phyloP scores from a whole-genome alignment of 2,329 filamentous ascomycete species.

The Sarocladiaceae sp. region DNA sequence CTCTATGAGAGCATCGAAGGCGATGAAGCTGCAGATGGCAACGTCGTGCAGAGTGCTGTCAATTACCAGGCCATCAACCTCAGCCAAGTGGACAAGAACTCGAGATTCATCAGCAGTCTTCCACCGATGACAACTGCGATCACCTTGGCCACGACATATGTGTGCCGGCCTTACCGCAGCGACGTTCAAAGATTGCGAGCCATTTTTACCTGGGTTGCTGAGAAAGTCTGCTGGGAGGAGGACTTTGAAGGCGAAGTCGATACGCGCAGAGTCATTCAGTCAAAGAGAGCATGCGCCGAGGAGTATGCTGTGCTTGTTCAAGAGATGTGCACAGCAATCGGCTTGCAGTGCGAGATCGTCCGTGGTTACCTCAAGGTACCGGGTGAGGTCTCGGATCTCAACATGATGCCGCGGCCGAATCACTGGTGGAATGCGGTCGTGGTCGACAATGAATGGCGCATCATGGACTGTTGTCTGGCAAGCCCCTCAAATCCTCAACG shows the following conservation, averaged over 20 bases:
- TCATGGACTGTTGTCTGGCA: constrained; percentile 91
- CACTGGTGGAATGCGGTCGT: constrained; percentile 98
- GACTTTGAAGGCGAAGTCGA: constrained; percentile 85
- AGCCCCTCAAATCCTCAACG: constrained; percentile 86
- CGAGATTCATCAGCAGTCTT: constrained; percentile 80
- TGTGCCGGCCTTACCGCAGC: constrained; percentile 90
- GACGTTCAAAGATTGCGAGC: constrained; percentile 89
- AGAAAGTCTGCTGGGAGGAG: constrained; percentile 93
- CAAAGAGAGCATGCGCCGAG: constrained; percentile 77
- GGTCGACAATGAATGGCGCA: constrained; percentile 91
- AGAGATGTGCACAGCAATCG: constrained; percentile 91
- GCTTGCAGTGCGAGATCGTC: constrained; percentile 81
- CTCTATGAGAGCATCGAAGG: constrained; percentile 81
- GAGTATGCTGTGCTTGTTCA: constrained; percentile 85
- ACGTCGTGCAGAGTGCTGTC: constrained; percentile 74
- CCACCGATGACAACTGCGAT: constrained; percentile 78
- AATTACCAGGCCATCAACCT: constrained; percentile 80
- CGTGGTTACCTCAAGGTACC: constrained; percentile 88
- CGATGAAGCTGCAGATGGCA: constrained; percentile 82
- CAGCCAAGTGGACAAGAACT: constrained; percentile 89
- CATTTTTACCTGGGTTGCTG: constrained; percentile 97
- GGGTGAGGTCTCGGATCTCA: constrained; percentile 76
- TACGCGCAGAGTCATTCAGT: constrained; percentile 76
- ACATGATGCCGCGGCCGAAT: constrained; percentile 80
- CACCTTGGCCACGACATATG: constrained; percentile 81